These are phyloP conservation scores for Coniophora puteana DNA, from an alignment of 1,284 basidiomycete genomes.

Conservation along the genomic window DNA sequence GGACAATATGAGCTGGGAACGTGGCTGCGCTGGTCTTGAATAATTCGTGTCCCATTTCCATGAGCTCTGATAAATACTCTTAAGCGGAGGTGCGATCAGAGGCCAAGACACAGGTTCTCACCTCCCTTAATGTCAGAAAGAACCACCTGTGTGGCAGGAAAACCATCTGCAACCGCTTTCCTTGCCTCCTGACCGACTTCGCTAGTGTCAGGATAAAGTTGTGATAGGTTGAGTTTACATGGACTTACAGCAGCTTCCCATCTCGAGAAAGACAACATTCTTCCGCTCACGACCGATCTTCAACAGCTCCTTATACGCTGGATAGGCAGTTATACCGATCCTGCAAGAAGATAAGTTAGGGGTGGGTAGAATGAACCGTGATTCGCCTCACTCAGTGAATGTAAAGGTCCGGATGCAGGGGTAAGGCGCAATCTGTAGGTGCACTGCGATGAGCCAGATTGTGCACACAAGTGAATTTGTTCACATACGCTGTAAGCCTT, in stretches of 20 bases:
- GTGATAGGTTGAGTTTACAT: background rate
- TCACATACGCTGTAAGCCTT: conserved; percentile 19
- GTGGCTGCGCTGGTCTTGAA: conserved; percentile 24
- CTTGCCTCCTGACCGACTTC: conserved; percentile 19
- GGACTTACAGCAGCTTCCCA: conserved; percentile 30
- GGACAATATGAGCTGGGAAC: conserved; percentile 30
- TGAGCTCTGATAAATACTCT: too few relatives aligned
- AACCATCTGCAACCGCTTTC: conserved; percentile 17
- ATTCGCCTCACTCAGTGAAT: conserved; percentile 12
- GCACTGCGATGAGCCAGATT: too few relatives aligned
- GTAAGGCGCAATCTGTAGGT: conserved; percentile 19
- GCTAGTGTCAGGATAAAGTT: background rate
- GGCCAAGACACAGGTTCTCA: too few relatives aligned
- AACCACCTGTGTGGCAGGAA: conserved; percentile 19
- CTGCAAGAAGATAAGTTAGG: conserved; percentile 4
- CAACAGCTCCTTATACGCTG: conserved; percentile 20
- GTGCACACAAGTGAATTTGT: too few relatives aligned
- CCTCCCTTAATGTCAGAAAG: conserved; percentile 20
- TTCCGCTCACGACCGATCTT: conserved; percentile 21
- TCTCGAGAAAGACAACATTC: conserved; percentile 23
- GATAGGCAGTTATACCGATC: conserved; percentile 18
- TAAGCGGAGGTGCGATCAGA: too few relatives aligned
- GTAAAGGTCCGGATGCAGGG: conserved; percentile 17
- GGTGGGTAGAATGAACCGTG: background rate
- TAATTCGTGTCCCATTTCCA: conserved; percentile 31